Conservation (phyloP, 2,329 filamentous ascomycete species). For the Cladorrhinum sp. region DNA sequence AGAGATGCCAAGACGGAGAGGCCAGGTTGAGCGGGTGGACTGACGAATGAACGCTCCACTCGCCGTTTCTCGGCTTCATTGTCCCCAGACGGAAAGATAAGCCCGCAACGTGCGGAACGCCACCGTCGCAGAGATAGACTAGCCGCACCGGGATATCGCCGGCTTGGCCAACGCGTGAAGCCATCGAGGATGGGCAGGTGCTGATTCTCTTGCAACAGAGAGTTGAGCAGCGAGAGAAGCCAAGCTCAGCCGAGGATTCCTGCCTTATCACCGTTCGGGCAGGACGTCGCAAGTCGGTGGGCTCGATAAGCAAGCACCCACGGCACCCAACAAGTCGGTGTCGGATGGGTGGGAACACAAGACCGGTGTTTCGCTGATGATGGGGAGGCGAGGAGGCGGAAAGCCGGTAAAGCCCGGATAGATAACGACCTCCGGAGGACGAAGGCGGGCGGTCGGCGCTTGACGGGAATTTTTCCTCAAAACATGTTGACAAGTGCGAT, state of each 20-base stretch:
- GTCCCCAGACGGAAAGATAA: slow-evolving; percentile 17
- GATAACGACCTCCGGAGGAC: neutral
- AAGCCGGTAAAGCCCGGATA: neutral
- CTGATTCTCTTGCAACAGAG: neutral
- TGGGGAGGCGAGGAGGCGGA: no score
- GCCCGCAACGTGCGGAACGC: slow-evolving; percentile 8
- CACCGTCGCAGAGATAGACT: slow-evolving; percentile 10
- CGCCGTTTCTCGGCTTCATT: slow-evolving; percentile 12
- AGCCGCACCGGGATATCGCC: slow-evolving; percentile 25
- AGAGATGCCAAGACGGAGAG: slow-evolving; percentile 18
- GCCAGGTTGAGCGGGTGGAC: slow-evolving; percentile 1
- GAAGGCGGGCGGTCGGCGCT: neutral
- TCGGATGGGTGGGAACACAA: neutral
- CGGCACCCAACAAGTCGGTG: no score
- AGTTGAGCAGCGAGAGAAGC: neutral
- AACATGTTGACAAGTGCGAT: neutral
- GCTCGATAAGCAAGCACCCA: neutral
- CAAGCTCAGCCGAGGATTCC: neutral
- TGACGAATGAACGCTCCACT: slow-evolving; percentile 14
- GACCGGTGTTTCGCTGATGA: neutral
- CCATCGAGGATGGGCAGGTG: neutral
- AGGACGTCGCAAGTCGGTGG: neutral
- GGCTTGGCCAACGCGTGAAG: slow-evolving; percentile 17
- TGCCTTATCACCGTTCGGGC: neutral
- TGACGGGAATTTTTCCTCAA: neutral